Conservation (phyloP, 2,329 filamentous ascomycete genomes). For the Botrytis medusae region DNA sequence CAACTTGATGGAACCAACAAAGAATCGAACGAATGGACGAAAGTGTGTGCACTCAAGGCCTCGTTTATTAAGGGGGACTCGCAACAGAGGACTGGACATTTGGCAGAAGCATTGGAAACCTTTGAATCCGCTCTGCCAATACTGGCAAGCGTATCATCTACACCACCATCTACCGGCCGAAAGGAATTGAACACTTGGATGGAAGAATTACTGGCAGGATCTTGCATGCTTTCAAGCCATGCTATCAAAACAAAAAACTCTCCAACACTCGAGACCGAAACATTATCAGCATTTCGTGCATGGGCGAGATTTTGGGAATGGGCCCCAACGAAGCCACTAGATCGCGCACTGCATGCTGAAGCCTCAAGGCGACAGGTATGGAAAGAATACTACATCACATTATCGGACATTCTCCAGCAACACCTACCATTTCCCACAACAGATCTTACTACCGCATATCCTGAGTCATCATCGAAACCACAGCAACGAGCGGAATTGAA, state of each 20-base stretch:
- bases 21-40: constrained; percentile 69
- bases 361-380: constrained; percentile 70
- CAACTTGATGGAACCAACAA: constrained; percentile 53
- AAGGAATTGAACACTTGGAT: constrained; percentile 75
- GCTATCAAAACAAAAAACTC: constrained; percentile 53
- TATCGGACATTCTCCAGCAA: constrained; percentile 73
- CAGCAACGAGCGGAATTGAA: constrained; percentile 77
- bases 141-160: constrained; percentile 54
- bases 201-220: constrained; percentile 73
- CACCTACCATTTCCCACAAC: constrained; percentile 59
- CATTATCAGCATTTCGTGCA: constrained; percentile 58
- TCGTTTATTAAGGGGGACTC: constrained; percentile 73
- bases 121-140: constrained; percentile 67
- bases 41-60: constrained; percentile 76
- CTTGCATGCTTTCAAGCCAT: constrained; percentile 67
- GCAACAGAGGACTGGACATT: constrained; percentile 50
- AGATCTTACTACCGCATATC: constrained; percentile 43
- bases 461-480: constrained; percentile 55
- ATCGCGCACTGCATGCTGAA: constrained; percentile 58
- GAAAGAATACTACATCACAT: constrained; percentile 78
- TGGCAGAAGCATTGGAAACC: constrained; percentile 61
- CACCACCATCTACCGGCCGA: constrained; percentile 48
- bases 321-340: constrained; percentile 48
- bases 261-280: constrained; percentile 52
- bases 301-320: constrained; percentile 70